phyloP scores from a whole-genome alignment of 2,329 filamentous ascomycete species.

The Daldinia sp. region DNA sequence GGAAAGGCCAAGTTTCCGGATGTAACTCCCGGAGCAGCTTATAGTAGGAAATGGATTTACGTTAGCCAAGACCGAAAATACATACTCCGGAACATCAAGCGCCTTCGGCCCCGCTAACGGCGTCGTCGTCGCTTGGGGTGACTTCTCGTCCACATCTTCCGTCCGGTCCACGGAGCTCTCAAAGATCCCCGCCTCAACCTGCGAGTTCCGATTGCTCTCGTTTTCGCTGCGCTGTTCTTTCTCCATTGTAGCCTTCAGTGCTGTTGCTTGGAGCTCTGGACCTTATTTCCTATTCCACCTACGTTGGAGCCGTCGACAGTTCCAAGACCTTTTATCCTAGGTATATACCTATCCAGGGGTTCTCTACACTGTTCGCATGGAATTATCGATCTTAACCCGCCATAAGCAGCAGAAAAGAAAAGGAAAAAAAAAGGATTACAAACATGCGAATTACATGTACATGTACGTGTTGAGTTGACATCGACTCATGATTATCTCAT shows the following conservation, averaged over 20 bases:
- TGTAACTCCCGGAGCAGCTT: not conserved
- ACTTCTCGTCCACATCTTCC: conserved; percentile 11
- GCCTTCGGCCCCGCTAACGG: conserved; percentile 1
- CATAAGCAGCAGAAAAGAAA: not conserved
- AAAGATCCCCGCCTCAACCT: conserved; percentile 9
- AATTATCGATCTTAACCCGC: not conserved
- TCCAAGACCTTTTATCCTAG: not conserved
- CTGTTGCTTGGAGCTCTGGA: not conserved
- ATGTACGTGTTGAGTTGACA: not conserved
- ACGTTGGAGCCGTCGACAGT: not conserved
- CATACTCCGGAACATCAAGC: conserved; percentile 25
- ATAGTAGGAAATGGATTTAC: not conserved
- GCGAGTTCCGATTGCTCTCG: conserved; percentile 8
- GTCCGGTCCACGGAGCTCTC: conserved; percentile 15
- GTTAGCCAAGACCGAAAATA: not conserved
- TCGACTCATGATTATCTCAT: not conserved
- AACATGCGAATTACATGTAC: not conserved
- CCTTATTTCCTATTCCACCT: not conserved
- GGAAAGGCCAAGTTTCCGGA: not conserved
- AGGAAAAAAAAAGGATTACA: not conserved
- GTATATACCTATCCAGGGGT: not conserved
- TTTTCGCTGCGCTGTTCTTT: conserved; percentile 17
- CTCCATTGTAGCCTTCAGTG: conserved; percentile 1
- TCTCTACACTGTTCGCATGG: not conserved
- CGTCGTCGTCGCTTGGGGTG: not conserved